Conservation (phyloP, 768 basidiomycete genomes). For the Solioccasus polychromus region DNA sequence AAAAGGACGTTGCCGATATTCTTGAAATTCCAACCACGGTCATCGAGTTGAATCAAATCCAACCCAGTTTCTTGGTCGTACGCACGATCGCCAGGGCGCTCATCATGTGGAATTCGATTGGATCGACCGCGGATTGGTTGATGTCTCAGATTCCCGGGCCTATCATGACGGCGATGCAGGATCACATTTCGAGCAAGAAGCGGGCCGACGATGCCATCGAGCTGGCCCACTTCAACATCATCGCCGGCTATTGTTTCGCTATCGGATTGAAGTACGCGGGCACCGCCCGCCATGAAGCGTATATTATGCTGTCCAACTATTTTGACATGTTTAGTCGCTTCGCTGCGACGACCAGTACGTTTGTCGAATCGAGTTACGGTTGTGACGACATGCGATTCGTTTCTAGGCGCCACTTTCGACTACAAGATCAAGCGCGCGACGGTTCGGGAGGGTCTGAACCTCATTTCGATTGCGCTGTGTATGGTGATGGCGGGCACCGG, state of each 20-base stretch:
- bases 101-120: constrained; percentile 84
- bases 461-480: constrained; percentile 81
- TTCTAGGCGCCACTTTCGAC: constrained; percentile 73
- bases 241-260: constrained; percentile 89
- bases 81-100: constrained; percentile 74
- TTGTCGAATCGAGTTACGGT: neutral
- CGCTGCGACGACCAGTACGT: constrained; percentile 65
- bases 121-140: constrained; percentile 74
- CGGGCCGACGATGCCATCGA: constrained; percentile 70
- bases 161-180: constrained; percentile 59
- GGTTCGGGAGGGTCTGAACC: constrained; percentile 81
- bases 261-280: constrained; percentile 93
- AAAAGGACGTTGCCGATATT: constrained; percentile 83
- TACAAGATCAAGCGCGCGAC: constrained; percentile 86
- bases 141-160: constrained; percentile 63
- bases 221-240: constrained; percentile 86
- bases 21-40: constrained; percentile 80
- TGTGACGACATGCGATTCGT: constrained; percentile 1
- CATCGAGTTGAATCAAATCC: constrained; percentile 77
- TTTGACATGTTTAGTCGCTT: constrained; percentile 77
- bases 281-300: constrained; percentile 87
- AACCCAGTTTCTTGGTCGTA: constrained; percentile 82
- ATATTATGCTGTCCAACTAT: constrained; percentile 74
- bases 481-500: constrained; percentile 99
- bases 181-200: constrained; percentile 42